phyloP scores from a whole-genome alignment of 2,329 filamentous ascomycete species.

The Aspergillus quadricinctus region DNA sequence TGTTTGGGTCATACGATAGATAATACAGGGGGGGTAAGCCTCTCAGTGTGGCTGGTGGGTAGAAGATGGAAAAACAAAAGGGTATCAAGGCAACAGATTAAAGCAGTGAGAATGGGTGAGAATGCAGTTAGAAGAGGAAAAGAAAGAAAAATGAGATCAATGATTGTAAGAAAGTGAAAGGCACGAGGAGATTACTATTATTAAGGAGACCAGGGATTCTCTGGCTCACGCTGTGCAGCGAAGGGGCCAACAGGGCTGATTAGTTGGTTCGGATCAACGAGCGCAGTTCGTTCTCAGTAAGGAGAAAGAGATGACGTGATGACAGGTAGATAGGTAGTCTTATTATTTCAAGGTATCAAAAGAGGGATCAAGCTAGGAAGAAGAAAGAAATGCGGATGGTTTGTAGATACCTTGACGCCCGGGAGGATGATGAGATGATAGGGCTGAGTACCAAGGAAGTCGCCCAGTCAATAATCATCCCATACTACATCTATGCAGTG shows the following conservation, averaged over 20 bases:
- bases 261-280: background rate
- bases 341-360: background rate
- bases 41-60: background rate
- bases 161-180: background rate
- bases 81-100: background rate
- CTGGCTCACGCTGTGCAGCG: background rate
- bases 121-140: background rate
- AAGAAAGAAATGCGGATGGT: too few species aligned
- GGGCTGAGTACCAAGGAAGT: background rate
- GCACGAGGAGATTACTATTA: background rate
- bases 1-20: background rate
- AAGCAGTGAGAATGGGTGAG: background rate
- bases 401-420: too few species aligned
- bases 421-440: background rate
- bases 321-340: background rate
- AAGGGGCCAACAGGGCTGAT: background rate
- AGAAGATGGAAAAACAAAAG: background rate
- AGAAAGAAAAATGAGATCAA: conserved; percentile 1
- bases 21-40: background rate
- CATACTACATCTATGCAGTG: background rate
- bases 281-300: background rate
- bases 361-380: background rate
- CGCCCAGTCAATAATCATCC: background rate
- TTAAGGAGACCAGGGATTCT: background rate
- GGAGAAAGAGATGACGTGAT: background rate